phyloP scores from a whole-genome alignment of 257 asterid genomes.

The Asclepias syriaca region DNA sequence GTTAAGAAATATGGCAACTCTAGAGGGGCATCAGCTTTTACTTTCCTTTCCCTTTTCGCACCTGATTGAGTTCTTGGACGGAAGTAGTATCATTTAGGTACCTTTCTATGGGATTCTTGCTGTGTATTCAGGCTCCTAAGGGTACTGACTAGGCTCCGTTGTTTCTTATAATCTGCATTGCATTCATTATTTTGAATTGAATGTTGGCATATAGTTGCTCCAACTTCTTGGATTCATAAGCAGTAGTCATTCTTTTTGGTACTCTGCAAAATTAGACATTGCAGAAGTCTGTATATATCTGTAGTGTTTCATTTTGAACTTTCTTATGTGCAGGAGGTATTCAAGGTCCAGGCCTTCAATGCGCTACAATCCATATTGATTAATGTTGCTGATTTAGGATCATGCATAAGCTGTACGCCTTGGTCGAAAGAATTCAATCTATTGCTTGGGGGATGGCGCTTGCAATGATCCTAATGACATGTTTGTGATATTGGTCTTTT shows the following conservation, averaged over 20 bases:
- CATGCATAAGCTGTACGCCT: conserved; percentile 18
- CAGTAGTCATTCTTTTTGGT: not conserved
- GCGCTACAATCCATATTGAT: conserved; percentile 57
- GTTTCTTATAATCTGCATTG: not conserved
- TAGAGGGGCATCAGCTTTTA: too few relatives aligned
- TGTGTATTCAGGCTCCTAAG: not conserved
- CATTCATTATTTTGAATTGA: not conserved
- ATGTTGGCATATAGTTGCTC: not conserved
- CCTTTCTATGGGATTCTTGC: not conserved
- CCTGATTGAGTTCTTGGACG: not conserved
- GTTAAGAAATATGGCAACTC: not conserved
- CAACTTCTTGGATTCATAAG: not conserved
- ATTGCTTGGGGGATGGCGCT: too few relatives aligned
- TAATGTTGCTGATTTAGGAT: conserved; percentile 8
- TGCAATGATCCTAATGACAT: not conserved
- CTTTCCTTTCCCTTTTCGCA: too few relatives aligned
- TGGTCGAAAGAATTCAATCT: not conserved
- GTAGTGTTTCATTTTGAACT: not conserved
- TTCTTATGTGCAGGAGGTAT: conserved; percentile 39
- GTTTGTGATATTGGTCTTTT: not conserved
- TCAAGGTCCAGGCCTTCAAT: conserved; percentile 46
- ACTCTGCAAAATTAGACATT: not conserved
- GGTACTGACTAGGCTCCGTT: not conserved
- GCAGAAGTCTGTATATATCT: not conserved
- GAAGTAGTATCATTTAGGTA: not conserved